Evolutionary conservation across 495 filamentous ascomycete species (phyloP), one percentile per base, ranked within the genome.

Genomic region (Venustampulla echinocandica): DNA sequence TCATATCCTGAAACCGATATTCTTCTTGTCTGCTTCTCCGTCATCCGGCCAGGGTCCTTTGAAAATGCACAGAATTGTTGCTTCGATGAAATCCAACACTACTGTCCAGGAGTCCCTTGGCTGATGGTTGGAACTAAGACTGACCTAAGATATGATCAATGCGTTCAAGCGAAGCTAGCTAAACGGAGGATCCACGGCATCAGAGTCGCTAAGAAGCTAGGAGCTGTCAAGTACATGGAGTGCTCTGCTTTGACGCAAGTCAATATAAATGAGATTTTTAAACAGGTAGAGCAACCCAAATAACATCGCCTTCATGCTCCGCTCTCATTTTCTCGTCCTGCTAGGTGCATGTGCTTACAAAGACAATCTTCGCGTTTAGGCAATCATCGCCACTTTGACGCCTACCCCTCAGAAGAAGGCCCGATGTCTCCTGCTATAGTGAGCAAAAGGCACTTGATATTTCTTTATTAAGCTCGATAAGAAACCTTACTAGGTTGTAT

Each of bases 21-120:
- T 40, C 97, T 98, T 69, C 80, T 98, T 32, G 90, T 98, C 55
- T 98, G 92, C 69, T 98, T 98, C 67, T 93, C 86, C 60, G 92
- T 98, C 55, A 97, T 90, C 24, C 96, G 90, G 10, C 92, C 93
- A 13, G 88, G 93, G 27, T 95, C 88, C n/a, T 98, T 98, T 62
- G 92, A 98, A 66, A 98, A 98, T 81, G 93, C 97, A 24, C 80
- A 88, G 51, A 92, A 97, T 69, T 97, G 97, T 64, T 98, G 92
- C 93, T 89, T 96, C 57, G 93, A 93, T 13, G 92, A 98, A 64
- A 93, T 98, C 15, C 89, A 93, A 61, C 92, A 98, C 65, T 93
- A 98, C 66, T 98, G 92, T 64, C 92, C 92, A 17, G 92, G 92
- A 52, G 92, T 98, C 10, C 92, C 92, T 22, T 98, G 93, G 75